Conservation (phyloP, 352 stramenopile genomes). For the Globisporangium solare region DNA sequence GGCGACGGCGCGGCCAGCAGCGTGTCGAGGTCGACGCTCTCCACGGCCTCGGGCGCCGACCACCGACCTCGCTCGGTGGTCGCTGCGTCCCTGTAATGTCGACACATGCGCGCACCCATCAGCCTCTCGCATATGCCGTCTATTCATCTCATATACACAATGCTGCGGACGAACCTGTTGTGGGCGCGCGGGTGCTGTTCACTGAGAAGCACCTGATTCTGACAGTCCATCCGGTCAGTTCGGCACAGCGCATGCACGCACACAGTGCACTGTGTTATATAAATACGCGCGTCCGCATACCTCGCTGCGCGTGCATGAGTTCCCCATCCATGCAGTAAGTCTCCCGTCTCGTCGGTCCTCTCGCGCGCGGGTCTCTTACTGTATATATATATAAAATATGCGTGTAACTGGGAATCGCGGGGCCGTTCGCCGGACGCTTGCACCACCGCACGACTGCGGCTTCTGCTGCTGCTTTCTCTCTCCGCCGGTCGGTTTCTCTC, state of each 20-base stretch:
- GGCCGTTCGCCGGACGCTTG: no score
- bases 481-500: not conserved
- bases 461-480: not conserved
- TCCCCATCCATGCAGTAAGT: slow-evolving; percentile 35
- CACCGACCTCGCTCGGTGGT: slow-evolving; percentile 47
- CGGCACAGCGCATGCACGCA: no score
- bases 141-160: not conserved
- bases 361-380: not conserved
- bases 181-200: slow-evolving; percentile 38
- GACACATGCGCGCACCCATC: not conserved
- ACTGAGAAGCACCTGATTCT: slow-evolving; percentile 65
- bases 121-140: not conserved
- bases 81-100: slow-evolving; percentile 1
- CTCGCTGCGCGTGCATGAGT: slow-evolving; percentile 60
- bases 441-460: not conserved
- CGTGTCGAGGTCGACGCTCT: slow-evolving; percentile 78
- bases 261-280: no score
- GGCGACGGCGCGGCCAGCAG: slow-evolving; percentile 71
- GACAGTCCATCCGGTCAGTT: no score
- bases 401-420: no score
- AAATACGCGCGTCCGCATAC: no score
- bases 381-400: not conserved
- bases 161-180: slow-evolving; percentile 28
- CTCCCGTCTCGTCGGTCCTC: not conserved
- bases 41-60: slow-evolving; percentile 55